Evolutionary conservation across 495 filamentous ascomycete species (phyloP).

Genomic region (Acidiella bohemica): DNA sequence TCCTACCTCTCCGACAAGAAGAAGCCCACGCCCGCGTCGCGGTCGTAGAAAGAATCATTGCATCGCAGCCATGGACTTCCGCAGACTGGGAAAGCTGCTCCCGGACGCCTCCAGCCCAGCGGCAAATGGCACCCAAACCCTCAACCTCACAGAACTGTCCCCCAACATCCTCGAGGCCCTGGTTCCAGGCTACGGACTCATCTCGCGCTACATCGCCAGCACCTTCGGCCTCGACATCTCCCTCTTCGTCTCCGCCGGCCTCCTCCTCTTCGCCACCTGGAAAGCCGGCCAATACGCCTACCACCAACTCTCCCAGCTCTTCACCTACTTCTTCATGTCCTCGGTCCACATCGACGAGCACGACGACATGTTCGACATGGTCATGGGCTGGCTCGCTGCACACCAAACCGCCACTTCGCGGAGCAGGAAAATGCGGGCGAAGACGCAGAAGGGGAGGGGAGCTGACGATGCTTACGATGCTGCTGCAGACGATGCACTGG

Average conservation of each 20-base stretch:
- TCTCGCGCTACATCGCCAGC: constrained; percentile 45
- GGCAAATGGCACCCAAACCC: constrained; percentile 3
- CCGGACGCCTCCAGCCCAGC: not conserved
- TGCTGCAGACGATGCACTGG: constrained; percentile 14
- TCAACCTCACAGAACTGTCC: constrained; percentile 20
- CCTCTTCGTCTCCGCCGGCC: constrained; percentile 49
- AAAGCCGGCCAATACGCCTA: constrained; percentile 23
- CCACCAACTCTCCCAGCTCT: constrained; percentile 5
- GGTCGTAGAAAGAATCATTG: too few species aligned
- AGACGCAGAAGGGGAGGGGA: constrained; percentile 39
- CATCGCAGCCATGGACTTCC: constrained; percentile 21
- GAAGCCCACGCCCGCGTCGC: too few species aligned
- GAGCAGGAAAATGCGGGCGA: constrained; percentile 41
- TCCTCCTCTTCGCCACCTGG: constrained; percentile 31
- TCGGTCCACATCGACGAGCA: constrained; percentile 40
- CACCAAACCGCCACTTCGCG: constrained; percentile 35
- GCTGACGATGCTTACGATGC: constrained; percentile 28
- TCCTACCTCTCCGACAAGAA: too few species aligned
- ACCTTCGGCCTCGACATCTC: constrained; percentile 58
- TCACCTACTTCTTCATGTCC: constrained; percentile 32
- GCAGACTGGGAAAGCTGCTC: constrained; percentile 7
- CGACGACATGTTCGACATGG: constrained; percentile 47
- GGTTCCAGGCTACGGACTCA: constrained; percentile 58
- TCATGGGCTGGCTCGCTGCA: constrained; percentile 47
- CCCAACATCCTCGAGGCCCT: constrained; percentile 52